Conservation (phyloP, 768 basidiomycete species). For the Trametes cingulata region DNA sequence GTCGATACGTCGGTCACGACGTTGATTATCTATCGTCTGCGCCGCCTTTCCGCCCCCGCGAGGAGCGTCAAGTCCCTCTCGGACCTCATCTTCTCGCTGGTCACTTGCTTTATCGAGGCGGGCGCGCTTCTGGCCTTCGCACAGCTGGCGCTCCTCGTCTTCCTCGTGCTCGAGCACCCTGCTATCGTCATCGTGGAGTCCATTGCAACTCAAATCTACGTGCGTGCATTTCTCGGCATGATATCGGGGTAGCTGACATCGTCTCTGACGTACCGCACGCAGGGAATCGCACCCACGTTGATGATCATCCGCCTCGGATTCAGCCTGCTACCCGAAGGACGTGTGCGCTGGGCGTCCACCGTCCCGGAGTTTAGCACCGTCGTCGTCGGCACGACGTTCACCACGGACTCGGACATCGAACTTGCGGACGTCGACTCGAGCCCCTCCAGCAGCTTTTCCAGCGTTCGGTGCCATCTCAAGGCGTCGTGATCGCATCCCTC, state of each 20-base stretch:
- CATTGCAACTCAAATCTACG: conserved; percentile 14
- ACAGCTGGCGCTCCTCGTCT: conserved; percentile 7
- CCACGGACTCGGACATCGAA: conserved; percentile 7
- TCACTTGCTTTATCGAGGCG: conserved; percentile 5
- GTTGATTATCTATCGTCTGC: conserved; percentile 11
- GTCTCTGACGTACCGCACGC: neutral
- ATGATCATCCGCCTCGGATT: conserved; percentile 19
- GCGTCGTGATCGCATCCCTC: neutral
- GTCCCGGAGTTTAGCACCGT: conserved; percentile 17
- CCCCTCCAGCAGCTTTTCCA: neutral
- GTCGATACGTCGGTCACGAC: conserved; percentile 6
- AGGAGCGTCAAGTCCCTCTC: conserved; percentile 4
- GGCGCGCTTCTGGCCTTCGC: conserved; percentile 9
- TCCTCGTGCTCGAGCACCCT: conserved; percentile 6
- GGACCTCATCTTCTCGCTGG: conserved; percentile 1
- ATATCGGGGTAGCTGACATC: neutral
- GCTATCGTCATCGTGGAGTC: conserved; percentile 7
- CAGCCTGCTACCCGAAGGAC: conserved; percentile 10
- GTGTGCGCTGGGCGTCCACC: conserved; percentile 7
- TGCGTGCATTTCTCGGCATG: neutral
- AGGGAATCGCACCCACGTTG: conserved; percentile 19
- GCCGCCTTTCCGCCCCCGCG: conserved; percentile 2
- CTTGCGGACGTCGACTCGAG: neutral
- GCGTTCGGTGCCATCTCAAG: neutral
- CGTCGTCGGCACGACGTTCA: conserved; percentile 6